Evolutionary conservation across 345 rosid genomes (phyloP).

Genomic region (Dovyalis caffra): DNA sequence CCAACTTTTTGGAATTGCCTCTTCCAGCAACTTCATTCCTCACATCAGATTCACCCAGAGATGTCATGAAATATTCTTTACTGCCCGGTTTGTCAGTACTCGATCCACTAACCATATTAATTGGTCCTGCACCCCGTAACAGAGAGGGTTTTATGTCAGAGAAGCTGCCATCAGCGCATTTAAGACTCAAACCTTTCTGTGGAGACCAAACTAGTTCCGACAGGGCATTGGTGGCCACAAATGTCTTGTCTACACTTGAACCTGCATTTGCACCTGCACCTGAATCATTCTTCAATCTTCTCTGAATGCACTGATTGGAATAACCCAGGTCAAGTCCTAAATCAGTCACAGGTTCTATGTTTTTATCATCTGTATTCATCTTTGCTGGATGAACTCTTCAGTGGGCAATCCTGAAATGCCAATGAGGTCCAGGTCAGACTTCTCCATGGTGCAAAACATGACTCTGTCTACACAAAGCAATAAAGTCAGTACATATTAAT

Average conservation of each 20-base stretch:
- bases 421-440: conserved; percentile 18
- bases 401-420: conserved; percentile 33
- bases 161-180: conserved; percentile 69
- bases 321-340: conserved; percentile 39
- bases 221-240: conserved; percentile 53
- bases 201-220: conserved; percentile 97
- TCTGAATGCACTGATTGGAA: conserved; percentile 33
- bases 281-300: conserved; percentile 39
- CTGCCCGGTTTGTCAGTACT: conserved; percentile 25
- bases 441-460: conserved; percentile 19
- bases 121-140: conserved; percentile 42
- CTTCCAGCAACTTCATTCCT: conserved; percentile 22
- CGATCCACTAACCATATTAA: conserved; percentile 25
- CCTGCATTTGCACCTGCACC: conserved; percentile 97
- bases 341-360: conserved; percentile 41
- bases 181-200: conserved; percentile 65
- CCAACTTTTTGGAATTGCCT: conserved; percentile 20
- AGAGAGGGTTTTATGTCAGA: conserved; percentile 36
- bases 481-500: background rate
- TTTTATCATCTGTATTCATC: conserved; percentile 54
- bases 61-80: conserved; percentile 14
- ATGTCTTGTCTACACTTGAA: conserved; percentile 43
- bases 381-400: conserved; percentile 30
- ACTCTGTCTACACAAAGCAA: conserved; percentile 8
- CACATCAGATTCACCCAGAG: conserved; percentile 8